Conservation (phyloP, 1,284 basidiomycete species). For the Phenoliferia sp. region DNA sequence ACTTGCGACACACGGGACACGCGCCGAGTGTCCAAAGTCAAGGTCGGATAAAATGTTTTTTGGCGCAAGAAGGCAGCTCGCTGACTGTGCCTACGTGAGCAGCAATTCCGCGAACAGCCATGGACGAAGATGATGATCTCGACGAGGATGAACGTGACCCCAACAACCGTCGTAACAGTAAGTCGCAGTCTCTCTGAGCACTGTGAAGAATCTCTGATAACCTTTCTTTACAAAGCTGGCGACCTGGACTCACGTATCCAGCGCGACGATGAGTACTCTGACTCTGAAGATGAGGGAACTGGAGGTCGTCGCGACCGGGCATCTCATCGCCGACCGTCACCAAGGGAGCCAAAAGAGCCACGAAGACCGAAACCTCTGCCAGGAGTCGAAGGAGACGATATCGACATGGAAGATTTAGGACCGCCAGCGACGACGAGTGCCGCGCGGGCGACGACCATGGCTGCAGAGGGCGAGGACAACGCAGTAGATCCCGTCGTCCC, state of each 20-base stretch:
- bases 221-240: constrained; percentile 42
- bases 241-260: constrained; percentile 64
- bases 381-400: background rate
- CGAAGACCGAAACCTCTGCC: background rate
- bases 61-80: constrained; percentile 60
- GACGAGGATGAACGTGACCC: constrained; percentile 56
- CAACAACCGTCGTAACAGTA: constrained; percentile 19
- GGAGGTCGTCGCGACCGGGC: constrained; percentile 59
- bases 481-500: background rate
- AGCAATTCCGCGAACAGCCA: constrained; percentile 70
- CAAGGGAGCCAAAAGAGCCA: background rate
- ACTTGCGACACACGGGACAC: constrained; percentile 73
- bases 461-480: constrained; percentile 15
- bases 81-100: background rate
- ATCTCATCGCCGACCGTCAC: constrained; percentile 12
- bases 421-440: constrained; percentile 26
- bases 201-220: background rate
- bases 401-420: constrained; percentile 6
- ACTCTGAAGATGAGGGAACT: constrained; percentile 63
- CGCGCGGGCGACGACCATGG: constrained; percentile 25
- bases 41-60: constrained; percentile 32
- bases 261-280: constrained; percentile 60
- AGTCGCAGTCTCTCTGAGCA: background rate
- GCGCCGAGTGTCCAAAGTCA: constrained; percentile 74
- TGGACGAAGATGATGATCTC: constrained; percentile 73